phyloP scores from a whole-genome alignment of 768 basidiomycete genomes.

The Lentinula lateritia region DNA sequence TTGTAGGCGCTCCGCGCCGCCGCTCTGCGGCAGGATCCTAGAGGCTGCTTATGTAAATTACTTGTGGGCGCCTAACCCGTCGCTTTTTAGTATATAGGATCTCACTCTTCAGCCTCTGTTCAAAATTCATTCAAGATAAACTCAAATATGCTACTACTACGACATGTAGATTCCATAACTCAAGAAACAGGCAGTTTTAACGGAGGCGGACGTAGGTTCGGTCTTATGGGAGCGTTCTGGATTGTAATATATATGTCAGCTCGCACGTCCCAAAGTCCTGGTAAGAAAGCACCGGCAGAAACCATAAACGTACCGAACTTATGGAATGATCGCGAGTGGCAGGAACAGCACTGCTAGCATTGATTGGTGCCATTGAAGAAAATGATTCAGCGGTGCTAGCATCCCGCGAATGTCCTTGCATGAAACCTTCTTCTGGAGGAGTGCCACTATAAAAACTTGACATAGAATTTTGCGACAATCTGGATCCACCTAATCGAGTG shows the following conservation, averaged over 20 bases:
- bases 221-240: conserved; percentile 21
- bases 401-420: neutral
- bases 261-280: conserved; percentile 2
- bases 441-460: conserved; percentile 2
- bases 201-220: conserved; percentile 24
- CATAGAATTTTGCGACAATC: conserved; percentile 1
- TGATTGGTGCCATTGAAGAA: conserved; percentile 1
- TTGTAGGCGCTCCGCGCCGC: no score
- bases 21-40: no score
- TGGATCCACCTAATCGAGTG: conserved; percentile 7
- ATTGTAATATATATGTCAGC: conserved; percentile 6
- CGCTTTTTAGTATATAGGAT: no score
- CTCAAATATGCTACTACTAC: neutral
- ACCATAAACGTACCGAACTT: conserved; percentile 3
- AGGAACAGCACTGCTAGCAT: neutral
- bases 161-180: neutral
- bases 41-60: no score
- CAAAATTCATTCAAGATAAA: neutral
- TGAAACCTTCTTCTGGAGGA: neutral
- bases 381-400: neutral
- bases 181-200: conserved; percentile 12
- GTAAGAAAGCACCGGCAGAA: neutral
- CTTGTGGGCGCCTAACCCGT: no score
- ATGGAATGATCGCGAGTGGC: neutral
- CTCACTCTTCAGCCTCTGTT: no score